Evolutionary conservation across 495 filamentous ascomycete genomes (phyloP).

Genomic region (Penicillium bovifimosum): DNA sequence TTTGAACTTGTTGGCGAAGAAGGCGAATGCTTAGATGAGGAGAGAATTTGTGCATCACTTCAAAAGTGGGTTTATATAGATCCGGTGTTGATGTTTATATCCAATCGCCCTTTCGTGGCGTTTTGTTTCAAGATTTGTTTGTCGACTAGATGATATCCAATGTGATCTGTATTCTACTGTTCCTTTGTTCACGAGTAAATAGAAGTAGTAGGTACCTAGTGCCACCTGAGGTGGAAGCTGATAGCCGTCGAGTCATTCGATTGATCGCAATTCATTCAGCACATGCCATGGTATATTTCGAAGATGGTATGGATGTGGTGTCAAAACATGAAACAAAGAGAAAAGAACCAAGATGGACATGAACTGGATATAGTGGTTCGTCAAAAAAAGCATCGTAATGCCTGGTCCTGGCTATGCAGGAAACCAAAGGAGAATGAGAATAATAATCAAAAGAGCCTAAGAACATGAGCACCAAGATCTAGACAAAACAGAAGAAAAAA

Average conservation of each 20-base stretch:
- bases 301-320: conserved; percentile 1
- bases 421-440: background rate
- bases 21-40: conserved; percentile 21
- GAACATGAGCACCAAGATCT: background rate
- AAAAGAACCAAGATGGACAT: background rate
- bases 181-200: too few species aligned
- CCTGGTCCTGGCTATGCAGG: background rate
- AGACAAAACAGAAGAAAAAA: background rate
- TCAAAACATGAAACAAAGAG: background rate
- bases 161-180: conserved; percentile 27
- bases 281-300: conserved; percentile 2
- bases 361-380: background rate
- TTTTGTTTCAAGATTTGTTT: conserved; percentile 16
- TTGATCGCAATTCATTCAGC: background rate
- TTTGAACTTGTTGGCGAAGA: conserved; percentile 75
- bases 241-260: background rate
- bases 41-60: background rate
- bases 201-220: background rate
- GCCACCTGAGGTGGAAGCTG: background rate
- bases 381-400: conserved; percentile 6
- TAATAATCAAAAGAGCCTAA: background rate
- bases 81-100: conserved; percentile 17
- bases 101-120: conserved; percentile 8
- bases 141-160: conserved; percentile 31
- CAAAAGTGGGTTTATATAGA: conserved; percentile 17